Percentiles rank a stretch among this genome's conserved stretches.
Conservation (phyloP, 106 monocot species). For the Acorus gramineus region DNA sequence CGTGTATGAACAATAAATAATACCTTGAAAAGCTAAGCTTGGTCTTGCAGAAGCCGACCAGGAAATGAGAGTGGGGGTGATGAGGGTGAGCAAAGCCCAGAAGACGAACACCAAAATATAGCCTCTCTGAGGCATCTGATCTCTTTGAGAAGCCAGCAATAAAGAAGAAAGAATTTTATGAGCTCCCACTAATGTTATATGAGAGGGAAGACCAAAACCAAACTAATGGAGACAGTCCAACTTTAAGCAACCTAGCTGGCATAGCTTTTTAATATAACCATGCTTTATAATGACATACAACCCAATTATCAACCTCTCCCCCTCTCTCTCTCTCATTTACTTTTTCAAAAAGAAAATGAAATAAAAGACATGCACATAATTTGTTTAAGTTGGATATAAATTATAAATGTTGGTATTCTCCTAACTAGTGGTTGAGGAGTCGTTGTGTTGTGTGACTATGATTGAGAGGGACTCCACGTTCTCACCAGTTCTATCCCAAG, state of each 20-base stretch:
- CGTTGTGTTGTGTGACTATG: conserved; percentile 6
- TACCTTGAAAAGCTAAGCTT: conserved; percentile 22
- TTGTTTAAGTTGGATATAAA: not conserved
- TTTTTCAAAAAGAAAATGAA: not conserved
- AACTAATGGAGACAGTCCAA: no score
- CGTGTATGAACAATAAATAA: not conserved
- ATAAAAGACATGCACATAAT: not conserved
- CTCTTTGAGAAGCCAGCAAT: not conserved
- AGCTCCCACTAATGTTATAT: no score
- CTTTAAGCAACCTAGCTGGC: no score
- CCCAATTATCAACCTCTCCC: no score
- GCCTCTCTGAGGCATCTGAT: conserved; percentile 66
- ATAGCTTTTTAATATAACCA: no score
- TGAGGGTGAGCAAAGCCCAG: conserved; percentile 68
- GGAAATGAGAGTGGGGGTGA: conserved; percentile 65
- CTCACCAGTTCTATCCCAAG: no score
- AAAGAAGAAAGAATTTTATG: not conserved
- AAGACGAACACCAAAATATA: conserved; percentile 61
- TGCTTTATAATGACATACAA: no score
- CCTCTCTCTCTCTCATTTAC: no score
- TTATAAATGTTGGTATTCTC: not conserved
- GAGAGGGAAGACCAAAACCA: no score
- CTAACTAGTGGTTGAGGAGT: conserved; percentile 17
- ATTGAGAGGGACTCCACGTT: not conserved
- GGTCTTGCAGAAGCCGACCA: conserved; percentile 51